Percentiles rank a stretch among this genome's conserved stretches.
Evolutionary conservation across 2,329 filamentous ascomycete species (phyloP).

Genomic region (Huntiella abstrusa): DNA sequence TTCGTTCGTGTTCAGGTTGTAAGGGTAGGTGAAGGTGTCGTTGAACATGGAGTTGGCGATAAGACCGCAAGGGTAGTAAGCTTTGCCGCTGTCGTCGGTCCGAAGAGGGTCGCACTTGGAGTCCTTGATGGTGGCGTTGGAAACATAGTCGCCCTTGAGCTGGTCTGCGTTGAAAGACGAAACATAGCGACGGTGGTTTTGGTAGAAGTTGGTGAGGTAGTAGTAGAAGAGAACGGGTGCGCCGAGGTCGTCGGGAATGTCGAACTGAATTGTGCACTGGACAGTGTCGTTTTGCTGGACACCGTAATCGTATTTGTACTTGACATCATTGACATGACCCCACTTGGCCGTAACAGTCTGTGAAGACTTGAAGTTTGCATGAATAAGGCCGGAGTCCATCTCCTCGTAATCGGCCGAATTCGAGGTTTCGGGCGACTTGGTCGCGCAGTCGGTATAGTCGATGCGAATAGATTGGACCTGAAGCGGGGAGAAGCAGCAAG

Average conservation of each 20-base stretch:
- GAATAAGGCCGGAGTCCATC: constrained; percentile 40
- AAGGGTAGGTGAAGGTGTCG: constrained; percentile 59
- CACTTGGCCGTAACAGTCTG: constrained; percentile 22
- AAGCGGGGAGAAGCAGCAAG: constrained; percentile 1
- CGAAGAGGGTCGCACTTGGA: constrained; percentile 62
- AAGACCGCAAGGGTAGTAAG: constrained; percentile 86
- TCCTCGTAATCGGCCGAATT: constrained; percentile 20
- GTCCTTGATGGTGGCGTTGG: constrained; percentile 37
- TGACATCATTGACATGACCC: constrained; percentile 23
- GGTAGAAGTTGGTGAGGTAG: constrained; percentile 91
- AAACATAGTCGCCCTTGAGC: constrained; percentile 49
- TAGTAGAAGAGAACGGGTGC: constrained; percentile 88
- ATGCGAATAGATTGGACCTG: constrained; percentile 81
- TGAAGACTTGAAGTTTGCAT: constrained; percentile 51
- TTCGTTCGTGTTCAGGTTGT: constrained; percentile 37
- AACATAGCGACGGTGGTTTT: constrained; percentile 94
- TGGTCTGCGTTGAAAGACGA: constrained; percentile 73
- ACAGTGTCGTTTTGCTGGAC: constrained; percentile 21
- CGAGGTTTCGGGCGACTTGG: constrained; percentile 28
- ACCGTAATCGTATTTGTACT: constrained; percentile 19
- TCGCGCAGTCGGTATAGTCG: constrained; percentile 68
- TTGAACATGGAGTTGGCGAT: constrained; percentile 98
- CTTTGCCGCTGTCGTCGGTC: constrained; percentile 32
- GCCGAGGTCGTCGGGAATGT: constrained; percentile 58
- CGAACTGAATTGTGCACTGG: constrained; percentile 59